Evolutionary conservation across 768 basidiomycete genomes (phyloP), one percentile per base, ranked within the genome.

Genomic region (Pisolithus orientalis): DNA sequence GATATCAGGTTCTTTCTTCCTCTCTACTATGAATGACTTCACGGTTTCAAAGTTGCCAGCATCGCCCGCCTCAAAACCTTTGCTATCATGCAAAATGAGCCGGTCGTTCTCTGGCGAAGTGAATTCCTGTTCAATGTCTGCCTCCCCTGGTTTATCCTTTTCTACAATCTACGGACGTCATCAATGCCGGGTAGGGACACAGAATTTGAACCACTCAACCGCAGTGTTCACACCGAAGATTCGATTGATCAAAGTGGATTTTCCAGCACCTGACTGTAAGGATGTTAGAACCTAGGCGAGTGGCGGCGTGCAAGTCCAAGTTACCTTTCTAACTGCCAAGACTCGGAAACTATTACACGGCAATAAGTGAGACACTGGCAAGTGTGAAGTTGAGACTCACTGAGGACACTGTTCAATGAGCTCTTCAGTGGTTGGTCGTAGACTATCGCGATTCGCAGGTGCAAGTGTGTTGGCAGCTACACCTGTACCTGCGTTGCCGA

Each of bases 31-130:
- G 45, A 59, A 59, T 14, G 42, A 31, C 31, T 45, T 40, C 24
- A 59, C 58, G 5, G 3, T 34, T 17, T 47, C 17, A 39, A 31
- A 38, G 39, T 42, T 59, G n/a, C 28, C 44, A 14, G 8, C 2
- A 7, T 39, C 39, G 13, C 58, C 57, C 10, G 49, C 34, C 48
- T 59, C 57, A 17, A 59, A 59, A 7, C 58, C 57, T 51, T 46
- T n/a, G 38, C 57, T 59, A 13, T 59, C 58, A 29, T 59, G 57
- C 2, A 59, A 49, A 38, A 59, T 27, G 37, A 59, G 39, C 17
- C 34, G 48, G 4, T n/a, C 14, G 25, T 59, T 59, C 39, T 55
- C 21, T n/a, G 14, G 34, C 5, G 58, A 56, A 31, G 27, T 45
- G 17, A 59, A 25, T 32, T 56, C 58, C 1, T 17, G 17, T 21